Base-by-base conservation (phyloP, 2,329 filamentous ascomycete species). In the Pseudogymnoascus sp. region DNA sequence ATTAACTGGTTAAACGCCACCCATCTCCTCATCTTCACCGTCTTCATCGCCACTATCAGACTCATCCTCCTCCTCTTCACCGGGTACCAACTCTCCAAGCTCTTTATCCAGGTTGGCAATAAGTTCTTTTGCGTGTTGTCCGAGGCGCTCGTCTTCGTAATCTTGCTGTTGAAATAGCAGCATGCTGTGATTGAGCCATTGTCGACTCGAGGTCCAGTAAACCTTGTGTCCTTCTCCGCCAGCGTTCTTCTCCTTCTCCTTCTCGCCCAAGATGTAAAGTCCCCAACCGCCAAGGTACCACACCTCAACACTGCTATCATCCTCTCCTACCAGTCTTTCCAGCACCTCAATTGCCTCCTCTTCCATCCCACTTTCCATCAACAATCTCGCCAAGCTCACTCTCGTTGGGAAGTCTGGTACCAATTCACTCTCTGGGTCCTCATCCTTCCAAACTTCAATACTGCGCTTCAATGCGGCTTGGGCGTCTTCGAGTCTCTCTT, bases 221-320 rank as follows among this genome's bases (percentile, higher is more conserved):
- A 81, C 78, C 64, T 72, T 75, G 60, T 73, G 74, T 1, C 69
- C 72, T 40, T 79, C 70, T 65, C 74, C 71, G 71, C 79, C 76
- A 68, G 75, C 71, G 36, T 74, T 75, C 61, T 69, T 67, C 64
- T 74, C 74, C 68, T 80, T 83, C 69, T 84, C 77, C 78, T 87
- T 89, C 72, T 89, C 83, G 9, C 88, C 89, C 64, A 89, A 78
- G 63, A 96, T 82, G 72, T 91, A 90, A 67, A 95, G 81, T 68
- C 91, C 92, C 90, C 93, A 97, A 3, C 94, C 95, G 44, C 94
- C 94, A 4, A 99, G 81, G 76, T 99, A 99, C 92, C 92, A 97
- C 15, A 90, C 89, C 75, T 99, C 94, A 17, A 99, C 89, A 73
- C 93, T 96, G 71, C 89, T 83, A 71, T 99, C 95, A 67, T 99